phyloP scores from a whole-genome alignment of 116 monocot genomes.

The Iris pallida region DNA sequence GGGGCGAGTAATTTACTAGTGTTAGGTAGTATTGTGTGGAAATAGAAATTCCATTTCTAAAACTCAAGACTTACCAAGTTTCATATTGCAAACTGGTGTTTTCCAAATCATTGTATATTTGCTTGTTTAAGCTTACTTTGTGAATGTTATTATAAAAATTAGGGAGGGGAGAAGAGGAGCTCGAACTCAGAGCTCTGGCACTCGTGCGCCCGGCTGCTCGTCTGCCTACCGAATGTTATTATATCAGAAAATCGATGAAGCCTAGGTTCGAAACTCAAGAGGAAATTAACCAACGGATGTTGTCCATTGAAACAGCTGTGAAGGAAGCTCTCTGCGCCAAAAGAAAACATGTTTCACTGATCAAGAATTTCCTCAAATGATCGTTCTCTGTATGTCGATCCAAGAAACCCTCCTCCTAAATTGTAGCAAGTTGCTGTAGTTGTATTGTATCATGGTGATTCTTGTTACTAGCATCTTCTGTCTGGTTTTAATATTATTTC shows the following conservation, averaged over 20 bases:
- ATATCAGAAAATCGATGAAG: conserved; percentile 75
- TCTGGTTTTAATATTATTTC: background rate
- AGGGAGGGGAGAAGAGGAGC: too few species aligned
- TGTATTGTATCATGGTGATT: background rate
- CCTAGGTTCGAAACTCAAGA: conserved; percentile 74
- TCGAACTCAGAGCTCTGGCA: too few species aligned
- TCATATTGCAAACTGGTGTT: too few species aligned
- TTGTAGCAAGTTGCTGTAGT: conserved; percentile 45
- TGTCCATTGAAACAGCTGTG: conserved; percentile 93
- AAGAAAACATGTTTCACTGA: conserved; percentile 80
- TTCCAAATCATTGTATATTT: too few species aligned
- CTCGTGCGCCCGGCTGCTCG: too few species aligned
- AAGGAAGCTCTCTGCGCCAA: conserved; percentile 77
- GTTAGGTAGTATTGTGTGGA: too few species aligned
- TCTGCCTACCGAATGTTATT: too few species aligned
- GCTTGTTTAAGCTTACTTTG: too few species aligned
- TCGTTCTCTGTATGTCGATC: conserved; percentile 88
- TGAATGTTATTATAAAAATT: too few species aligned
- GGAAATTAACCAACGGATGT: conserved; percentile 88
- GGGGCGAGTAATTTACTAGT: too few species aligned
- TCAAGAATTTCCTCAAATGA: conserved; percentile 94
- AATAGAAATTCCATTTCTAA: too few species aligned
- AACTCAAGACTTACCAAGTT: too few species aligned
- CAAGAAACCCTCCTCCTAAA: conserved; percentile 70
- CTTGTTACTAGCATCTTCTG: background rate